Evolutionary conservation across 768 basidiomycete genomes (phyloP).

Genomic region (Tylopilus balloui): DNA sequence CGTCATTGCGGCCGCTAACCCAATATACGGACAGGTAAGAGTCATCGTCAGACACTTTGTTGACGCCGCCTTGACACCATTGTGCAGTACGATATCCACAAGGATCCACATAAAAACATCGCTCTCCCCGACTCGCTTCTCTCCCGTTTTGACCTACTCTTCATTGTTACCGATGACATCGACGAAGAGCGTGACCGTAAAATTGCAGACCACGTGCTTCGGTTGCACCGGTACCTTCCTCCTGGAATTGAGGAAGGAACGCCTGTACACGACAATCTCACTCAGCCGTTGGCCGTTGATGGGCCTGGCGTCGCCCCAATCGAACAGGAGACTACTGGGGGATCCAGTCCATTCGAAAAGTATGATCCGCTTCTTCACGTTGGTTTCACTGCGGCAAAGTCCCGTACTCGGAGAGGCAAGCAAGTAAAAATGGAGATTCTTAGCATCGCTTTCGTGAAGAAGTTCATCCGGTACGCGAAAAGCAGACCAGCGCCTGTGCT

Average conservation of each 20-base stretch:
- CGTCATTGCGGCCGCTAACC: slow-evolving; percentile 97
- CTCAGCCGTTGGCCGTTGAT: slow-evolving; percentile 85
- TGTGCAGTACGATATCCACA: slow-evolving; percentile 95
- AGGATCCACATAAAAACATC: slow-evolving; percentile 98
- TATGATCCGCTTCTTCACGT: slow-evolving; percentile 93
- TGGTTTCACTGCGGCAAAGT: slow-evolving; percentile 52
- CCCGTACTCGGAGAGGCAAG: slow-evolving; percentile 57
- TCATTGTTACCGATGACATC: slow-evolving; percentile 97
- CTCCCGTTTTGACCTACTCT: slow-evolving; percentile 97
- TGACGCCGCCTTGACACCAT: slow-evolving; percentile 8
- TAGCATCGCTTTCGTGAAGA: slow-evolving; percentile 93
- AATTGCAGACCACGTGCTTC: slow-evolving; percentile 96
- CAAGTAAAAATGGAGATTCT: slow-evolving; percentile 74
- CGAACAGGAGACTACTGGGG: slow-evolving; percentile 35
- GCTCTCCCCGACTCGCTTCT: slow-evolving; percentile 96
- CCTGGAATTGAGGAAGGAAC: slow-evolving; percentile 97
- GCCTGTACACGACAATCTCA: slow-evolving; percentile 80
- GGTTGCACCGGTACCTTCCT: slow-evolving; percentile 94
- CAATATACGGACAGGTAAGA: slow-evolving; percentile 95
- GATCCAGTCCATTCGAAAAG: slow-evolving; percentile 83
- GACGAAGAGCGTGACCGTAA: slow-evolving; percentile 89
- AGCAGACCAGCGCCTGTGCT: slow-evolving; percentile 78
- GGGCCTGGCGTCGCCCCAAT: slow-evolving; percentile 49
- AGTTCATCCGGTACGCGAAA: slow-evolving; percentile 97
- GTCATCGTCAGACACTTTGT: slow-evolving; percentile 14